These are phyloP conservation scores for Alternaria hordeiaustralica DNA, from an alignment of 2,329 filamentous ascomycete species.

Conservation along the genomic window DNA sequence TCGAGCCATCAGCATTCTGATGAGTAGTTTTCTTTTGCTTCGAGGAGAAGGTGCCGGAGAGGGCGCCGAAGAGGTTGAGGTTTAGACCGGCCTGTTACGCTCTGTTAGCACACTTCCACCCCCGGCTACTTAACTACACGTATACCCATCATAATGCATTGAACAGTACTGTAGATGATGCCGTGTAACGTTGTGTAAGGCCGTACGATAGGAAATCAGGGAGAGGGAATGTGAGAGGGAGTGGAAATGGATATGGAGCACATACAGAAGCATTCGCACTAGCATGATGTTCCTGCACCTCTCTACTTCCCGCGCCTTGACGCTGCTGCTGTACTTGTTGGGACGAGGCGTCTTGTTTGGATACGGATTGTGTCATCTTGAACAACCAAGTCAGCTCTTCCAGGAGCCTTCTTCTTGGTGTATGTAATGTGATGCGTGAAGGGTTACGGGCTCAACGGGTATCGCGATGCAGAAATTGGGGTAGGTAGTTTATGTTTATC, in stretches of 20 bases:
- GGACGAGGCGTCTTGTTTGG: slow-evolving; percentile 20
- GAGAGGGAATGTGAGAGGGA: background rate
- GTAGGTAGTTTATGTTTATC: background rate
- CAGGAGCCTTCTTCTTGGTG: too few relatives aligned
- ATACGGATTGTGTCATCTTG: slow-evolving; percentile 32
- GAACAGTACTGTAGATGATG: too few relatives aligned
- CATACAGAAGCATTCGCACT: slow-evolving; percentile 42
- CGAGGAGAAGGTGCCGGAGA: slow-evolving; percentile 41
- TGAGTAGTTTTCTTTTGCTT: slow-evolving; percentile 41
- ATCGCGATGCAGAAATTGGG: background rate
- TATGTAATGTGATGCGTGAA: too few relatives aligned
- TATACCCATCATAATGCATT: too few relatives aligned
- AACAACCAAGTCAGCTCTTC: too few relatives aligned
- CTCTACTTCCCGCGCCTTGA: slow-evolving; percentile 26
- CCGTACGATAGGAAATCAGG: too few relatives aligned
- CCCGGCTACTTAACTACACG: too few relatives aligned
- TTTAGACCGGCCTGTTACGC: slow-evolving; percentile 34
- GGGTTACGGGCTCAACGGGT: too few relatives aligned
- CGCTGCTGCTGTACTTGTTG: slow-evolving; percentile 32
- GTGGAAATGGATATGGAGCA: background rate
- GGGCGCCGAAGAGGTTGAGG: slow-evolving; percentile 46
- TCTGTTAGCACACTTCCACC: too few relatives aligned
- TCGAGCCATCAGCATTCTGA: slow-evolving; percentile 34
- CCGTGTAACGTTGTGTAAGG: too few relatives aligned
- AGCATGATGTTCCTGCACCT: slow-evolving; percentile 39